Percentiles rank a stretch among this genome's conserved stretches.
Conservation (phyloP, 345 rosid species). For the Lepidium sativum region DNA sequence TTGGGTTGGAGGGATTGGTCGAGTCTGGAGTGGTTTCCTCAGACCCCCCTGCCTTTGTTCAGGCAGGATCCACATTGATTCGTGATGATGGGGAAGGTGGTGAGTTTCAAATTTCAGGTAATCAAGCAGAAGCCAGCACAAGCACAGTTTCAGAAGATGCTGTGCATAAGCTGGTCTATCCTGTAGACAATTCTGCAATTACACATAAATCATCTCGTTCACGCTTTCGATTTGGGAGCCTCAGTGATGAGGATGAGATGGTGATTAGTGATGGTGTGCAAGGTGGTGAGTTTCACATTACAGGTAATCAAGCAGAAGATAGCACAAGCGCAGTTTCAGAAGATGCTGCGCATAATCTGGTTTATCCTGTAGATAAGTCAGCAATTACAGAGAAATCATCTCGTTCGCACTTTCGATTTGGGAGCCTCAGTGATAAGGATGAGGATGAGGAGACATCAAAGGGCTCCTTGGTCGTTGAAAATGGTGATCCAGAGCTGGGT, state of each 20-base stretch:
- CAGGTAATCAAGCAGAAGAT: constrained; percentile 12
- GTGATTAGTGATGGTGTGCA: no score
- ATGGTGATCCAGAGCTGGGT: constrained; percentile 25
- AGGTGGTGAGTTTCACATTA: neutral
- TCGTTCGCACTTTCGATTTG: neutral
- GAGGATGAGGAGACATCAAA: constrained; percentile 23
- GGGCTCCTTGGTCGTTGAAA: constrained; percentile 17
- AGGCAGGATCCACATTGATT: neutral
- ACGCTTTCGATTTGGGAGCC: neutral
- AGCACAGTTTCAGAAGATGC: constrained; percentile 12
- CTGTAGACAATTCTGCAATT: constrained; percentile 14
- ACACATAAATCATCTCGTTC: constrained; percentile 7
- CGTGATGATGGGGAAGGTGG: neutral
- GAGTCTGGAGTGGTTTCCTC: constrained; percentile 6
- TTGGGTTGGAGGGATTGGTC: constrained; percentile 6
- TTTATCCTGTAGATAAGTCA: constrained; percentile 20
- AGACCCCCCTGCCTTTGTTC: neutral
- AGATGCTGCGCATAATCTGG: constrained; percentile 7
- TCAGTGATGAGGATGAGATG: no score
- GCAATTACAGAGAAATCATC: constrained; percentile 12
- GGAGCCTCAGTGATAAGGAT: constrained; percentile 10
- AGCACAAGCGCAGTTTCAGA: constrained; percentile 11
- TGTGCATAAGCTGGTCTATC: constrained; percentile 15
- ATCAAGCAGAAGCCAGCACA: constrained; percentile 20
- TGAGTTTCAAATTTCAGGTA: constrained; percentile 9